Conservation (phyloP, 352 stramenopile species). For the Phytopythium litorale region DNA sequence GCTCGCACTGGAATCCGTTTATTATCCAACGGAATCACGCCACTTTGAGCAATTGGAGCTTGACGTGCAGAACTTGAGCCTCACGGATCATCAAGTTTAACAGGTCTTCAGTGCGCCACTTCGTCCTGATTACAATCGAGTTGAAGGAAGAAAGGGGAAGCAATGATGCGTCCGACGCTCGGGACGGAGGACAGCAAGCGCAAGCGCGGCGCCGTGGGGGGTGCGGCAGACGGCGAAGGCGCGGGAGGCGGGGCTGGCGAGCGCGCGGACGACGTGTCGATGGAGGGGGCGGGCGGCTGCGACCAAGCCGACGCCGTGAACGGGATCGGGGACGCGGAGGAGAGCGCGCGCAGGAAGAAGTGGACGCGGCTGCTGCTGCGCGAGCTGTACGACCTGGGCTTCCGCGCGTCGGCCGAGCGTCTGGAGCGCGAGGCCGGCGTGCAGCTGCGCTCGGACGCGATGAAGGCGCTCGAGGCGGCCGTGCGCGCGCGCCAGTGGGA, state of each 20-base stretch:
- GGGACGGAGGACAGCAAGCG: slow-evolving; percentile 21
- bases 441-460: slow-evolving; percentile 44
- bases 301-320: neutral
- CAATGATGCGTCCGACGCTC: neutral
- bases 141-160: neutral
- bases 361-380: slow-evolving; percentile 71
- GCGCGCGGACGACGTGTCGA: neutral
- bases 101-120: too few relatives aligned
- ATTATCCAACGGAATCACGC: too few relatives aligned
- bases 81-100: too few relatives aligned
- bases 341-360: slow-evolving; percentile 32
- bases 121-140: neutral
- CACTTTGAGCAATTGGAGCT: too few relatives aligned
- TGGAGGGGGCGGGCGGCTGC: neutral
- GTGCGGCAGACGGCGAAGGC: neutral
- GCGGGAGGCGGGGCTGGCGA: neutral
- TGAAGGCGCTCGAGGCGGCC: slow-evolving; percentile 45
- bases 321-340: neutral
- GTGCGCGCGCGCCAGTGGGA: slow-evolving; percentile 49
- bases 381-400: slow-evolving; percentile 75
- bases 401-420: slow-evolving; percentile 24
- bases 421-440: slow-evolving; percentile 62
- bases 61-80: too few relatives aligned
- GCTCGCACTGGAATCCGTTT: too few relatives aligned
- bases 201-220: slow-evolving; percentile 14